Conservation (phyloP, 108 stramenopile genomes). For the Pseudonitzschia multistriata region DNA sequence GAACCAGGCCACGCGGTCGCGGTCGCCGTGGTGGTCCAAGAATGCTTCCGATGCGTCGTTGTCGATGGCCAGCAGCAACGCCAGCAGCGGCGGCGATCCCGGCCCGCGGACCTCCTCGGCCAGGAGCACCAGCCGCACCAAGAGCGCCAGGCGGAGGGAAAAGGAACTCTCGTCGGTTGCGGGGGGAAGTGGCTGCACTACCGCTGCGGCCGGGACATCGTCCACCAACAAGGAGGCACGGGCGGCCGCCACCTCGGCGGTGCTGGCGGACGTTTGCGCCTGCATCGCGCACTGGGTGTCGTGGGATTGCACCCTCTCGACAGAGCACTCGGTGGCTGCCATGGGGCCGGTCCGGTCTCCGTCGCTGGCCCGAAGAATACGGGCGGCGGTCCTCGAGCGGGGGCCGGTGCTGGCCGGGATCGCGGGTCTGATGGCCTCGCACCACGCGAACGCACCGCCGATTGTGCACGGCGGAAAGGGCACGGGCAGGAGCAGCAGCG, state of each 20-base stretch:
- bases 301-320: constrained; percentile 48
- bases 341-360: constrained; percentile 14
- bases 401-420: neutral
- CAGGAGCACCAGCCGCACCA: constrained; percentile 11
- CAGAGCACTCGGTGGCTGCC: constrained; percentile 28
- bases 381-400: constrained; percentile 28
- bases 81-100: too few species aligned
- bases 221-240: neutral
- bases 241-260: neutral
- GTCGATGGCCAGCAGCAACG: neutral
- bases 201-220: constrained; percentile 9
- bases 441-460: neutral
- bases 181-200: neutral
- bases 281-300: constrained; percentile 48
- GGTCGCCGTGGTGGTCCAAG: too few species aligned
- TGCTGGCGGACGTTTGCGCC: constrained; percentile 42
- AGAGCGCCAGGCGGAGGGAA: constrained; percentile 35
- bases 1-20: too few species aligned
- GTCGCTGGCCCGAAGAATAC: constrained; percentile 28
- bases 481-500: neutral
- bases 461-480: neutral
- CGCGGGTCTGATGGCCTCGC: constrained; percentile 9
- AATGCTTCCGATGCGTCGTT: too few species aligned
- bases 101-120: too few species aligned
- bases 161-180: constrained; percentile 2